Percentiles rank a stretch among this genome's conserved stretches.
Evolutionary conservation across 1,284 basidiomycete genomes (phyloP).

Genomic region (Meira miltonrushii): DNA sequence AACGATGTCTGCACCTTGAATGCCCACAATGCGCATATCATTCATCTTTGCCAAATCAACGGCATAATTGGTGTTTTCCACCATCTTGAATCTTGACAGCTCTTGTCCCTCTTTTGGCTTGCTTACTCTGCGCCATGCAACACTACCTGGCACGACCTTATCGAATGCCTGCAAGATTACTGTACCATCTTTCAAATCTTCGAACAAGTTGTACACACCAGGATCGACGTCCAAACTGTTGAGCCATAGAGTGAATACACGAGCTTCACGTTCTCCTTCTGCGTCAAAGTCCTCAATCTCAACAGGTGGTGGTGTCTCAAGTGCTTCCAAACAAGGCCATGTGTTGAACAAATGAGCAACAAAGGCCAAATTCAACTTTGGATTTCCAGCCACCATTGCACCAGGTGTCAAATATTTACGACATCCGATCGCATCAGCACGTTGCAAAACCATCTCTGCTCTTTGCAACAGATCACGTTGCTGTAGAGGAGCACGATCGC

Average conservation of each 20-base stretch:
- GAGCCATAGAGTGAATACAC: conserved; percentile 96
- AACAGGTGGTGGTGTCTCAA: conserved; percentile 71
- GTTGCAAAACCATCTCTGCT: conserved; percentile 85
- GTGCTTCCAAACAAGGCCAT: conserved; percentile 67
- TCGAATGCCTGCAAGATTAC: conserved; percentile 93
- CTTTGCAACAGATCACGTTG: conserved; percentile 74
- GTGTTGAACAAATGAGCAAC: conserved; percentile 99
- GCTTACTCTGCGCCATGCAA: conserved; percentile 86
- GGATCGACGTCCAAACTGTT: conserved; percentile 95
- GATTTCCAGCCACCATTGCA: conserved; percentile 86
- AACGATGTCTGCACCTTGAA: conserved; percentile 94
- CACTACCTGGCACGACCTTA: conserved; percentile 84
- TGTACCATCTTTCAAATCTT: conserved; percentile 84
- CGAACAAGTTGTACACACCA: conserved; percentile 90
- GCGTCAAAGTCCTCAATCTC: conserved; percentile 96
- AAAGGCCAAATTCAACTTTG: conserved; percentile 96
- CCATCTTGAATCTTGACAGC: conserved; percentile 88
- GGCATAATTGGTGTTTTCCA: conserved; percentile 96
- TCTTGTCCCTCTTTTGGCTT: conserved; percentile 79
- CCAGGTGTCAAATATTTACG: conserved; percentile 90
- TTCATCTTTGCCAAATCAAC: conserved; percentile 88
- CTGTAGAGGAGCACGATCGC: conserved; percentile 86
- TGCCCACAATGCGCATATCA: conserved; percentile 91
- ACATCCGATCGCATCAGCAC: conserved; percentile 88
- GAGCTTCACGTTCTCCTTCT: conserved; percentile 93